These are phyloP conservation scores for Sordariomycetes sp. DNA, from an alignment of 2,329 filamentous ascomycete species.

Conservation along the genomic window DNA sequence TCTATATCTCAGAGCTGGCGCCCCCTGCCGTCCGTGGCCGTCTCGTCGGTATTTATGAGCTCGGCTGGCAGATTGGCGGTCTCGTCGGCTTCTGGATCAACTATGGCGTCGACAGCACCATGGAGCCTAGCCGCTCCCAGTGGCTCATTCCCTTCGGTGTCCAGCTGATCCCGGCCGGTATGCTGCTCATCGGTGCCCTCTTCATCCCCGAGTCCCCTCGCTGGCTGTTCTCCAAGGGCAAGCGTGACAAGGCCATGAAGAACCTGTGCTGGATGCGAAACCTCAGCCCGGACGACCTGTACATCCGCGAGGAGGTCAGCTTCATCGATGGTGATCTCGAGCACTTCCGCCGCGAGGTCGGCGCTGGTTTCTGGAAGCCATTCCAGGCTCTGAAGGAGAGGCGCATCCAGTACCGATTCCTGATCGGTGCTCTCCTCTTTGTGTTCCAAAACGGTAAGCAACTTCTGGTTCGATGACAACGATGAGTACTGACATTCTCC, in stretches of 20 bases:
- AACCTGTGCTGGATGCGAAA: slow-evolving; percentile 58
- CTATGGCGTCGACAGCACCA: slow-evolving; percentile 48
- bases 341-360: slow-evolving; percentile 51
- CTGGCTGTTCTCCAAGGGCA: slow-evolving; percentile 57
- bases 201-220: slow-evolving; percentile 59
- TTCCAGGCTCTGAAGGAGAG: slow-evolving; percentile 48
- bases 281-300: slow-evolving; percentile 44
- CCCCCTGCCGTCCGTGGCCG: slow-evolving; percentile 56
- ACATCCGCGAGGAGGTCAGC: slow-evolving; percentile 65
- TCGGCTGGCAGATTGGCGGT: slow-evolving; percentile 56
- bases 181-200: slow-evolving; percentile 49
- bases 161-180: slow-evolving; percentile 57
- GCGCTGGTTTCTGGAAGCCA: slow-evolving; percentile 66
- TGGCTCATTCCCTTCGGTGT: slow-evolving; percentile 59
- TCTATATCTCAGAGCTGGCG: slow-evolving; percentile 51
- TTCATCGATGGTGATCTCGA: slow-evolving; percentile 64
- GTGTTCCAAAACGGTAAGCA: slow-evolving; percentile 63
- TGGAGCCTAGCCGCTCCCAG: slow-evolving; percentile 37
- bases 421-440: slow-evolving; percentile 66
- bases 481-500: neutral
- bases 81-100: slow-evolving; percentile 59
- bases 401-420: slow-evolving; percentile 60
- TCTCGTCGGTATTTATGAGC: slow-evolving; percentile 58
- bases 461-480: slow-evolving; percentile 13
- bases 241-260: slow-evolving; percentile 47